phyloP scores from a whole-genome alignment of 1,284 basidiomycete species.

The Cutaneotrichosporon daszewskae region DNA sequence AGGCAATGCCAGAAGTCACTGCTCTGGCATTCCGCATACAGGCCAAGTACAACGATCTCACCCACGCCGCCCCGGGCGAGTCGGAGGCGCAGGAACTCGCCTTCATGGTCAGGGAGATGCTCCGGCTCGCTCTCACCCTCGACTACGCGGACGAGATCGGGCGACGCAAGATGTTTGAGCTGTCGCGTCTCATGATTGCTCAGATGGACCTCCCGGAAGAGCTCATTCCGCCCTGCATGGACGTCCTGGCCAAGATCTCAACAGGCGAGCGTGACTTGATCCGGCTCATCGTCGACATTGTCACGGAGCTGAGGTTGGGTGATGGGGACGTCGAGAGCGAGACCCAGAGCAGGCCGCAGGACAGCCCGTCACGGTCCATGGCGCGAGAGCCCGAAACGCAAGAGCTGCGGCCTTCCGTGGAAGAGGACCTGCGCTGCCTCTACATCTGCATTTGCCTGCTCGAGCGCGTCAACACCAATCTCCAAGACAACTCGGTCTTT shows the following conservation, averaged over 20 bases:
- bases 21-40: slow-evolving; percentile 82
- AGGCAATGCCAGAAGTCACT: slow-evolving; percentile 79
- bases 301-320: slow-evolving; percentile 67
- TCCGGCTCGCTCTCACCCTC: slow-evolving; percentile 72
- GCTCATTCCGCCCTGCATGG: slow-evolving; percentile 74
- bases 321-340: slow-evolving; percentile 50
- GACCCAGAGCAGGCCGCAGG: slow-evolving; percentile 1
- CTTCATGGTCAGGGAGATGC: slow-evolving; percentile 73
- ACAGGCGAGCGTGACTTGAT: slow-evolving; percentile 86
- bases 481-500: slow-evolving; percentile 90
- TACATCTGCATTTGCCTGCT: slow-evolving; percentile 84
- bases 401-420: slow-evolving; percentile 32
- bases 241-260: slow-evolving; percentile 78
- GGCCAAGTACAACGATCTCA: slow-evolving; percentile 65
- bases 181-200: slow-evolving; percentile 82
- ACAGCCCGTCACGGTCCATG: not conserved
- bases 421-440: slow-evolving; percentile 77
- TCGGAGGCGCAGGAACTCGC: slow-evolving; percentile 52
- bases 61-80: slow-evolving; percentile 44
- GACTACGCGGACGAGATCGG: slow-evolving; percentile 97
- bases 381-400: slow-evolving; percentile 23
- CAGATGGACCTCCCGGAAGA: slow-evolving; percentile 71
- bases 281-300: slow-evolving; percentile 86
- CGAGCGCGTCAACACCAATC: slow-evolving; percentile 82
- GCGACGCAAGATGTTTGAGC: slow-evolving; percentile 80